Base-by-base conservation (phyloP, 345 rosid genomes). In the Chamaenerion angustifolium region DNA sequence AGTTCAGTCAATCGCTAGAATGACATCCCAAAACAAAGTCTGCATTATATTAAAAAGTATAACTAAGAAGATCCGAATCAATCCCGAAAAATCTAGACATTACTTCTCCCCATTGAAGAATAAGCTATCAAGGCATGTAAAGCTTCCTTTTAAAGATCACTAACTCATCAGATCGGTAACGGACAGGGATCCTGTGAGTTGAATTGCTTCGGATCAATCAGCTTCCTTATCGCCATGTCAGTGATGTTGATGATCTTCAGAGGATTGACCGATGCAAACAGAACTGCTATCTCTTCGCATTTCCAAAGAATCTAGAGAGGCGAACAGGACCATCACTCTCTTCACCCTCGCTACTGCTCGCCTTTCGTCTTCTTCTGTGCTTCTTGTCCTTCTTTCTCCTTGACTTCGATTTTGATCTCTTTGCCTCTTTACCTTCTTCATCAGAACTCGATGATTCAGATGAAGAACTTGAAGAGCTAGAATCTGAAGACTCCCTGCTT, bases 281-380 rank as follows among this genome's bases (percentile, higher is more conserved):
- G 59, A 12, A 45, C 51, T 12, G 17, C 69, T 52, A 83, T 63
- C 70, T 78, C 71, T 84, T 92, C 54, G 70, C 52, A 68, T 61
- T 88, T 54, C 60, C 95, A 51, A 93, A 93, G 83, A 88, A 85
- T 70, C 60, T 88, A 31, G 99, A 88, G 50, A 93, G 94, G 4
- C 92, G 92, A 13, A 93, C 83, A 12, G 95, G 96, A 35, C 95
- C 97, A 54, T 66, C 79, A 0, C 66, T 67, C 52, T 58, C 83
- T 40, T 81, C 79, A 45, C 67, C 75, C 9, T 60, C 74, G 17
- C 59, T 68, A 53, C 71, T 56, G 7, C 71, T 69, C 56, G 54
- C 75, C 72, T 79, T 88, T 68, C 75, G 71, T 50, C 89, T 74
- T 55, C 60, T 69, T 55, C 60, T 69, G 58, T 70, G 89, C 75